Evolutionary conservation across 2,329 filamentous ascomycete species (phyloP), one percentile per base, ranked within the genome.

Genomic region (Metarhizium album): DNA sequence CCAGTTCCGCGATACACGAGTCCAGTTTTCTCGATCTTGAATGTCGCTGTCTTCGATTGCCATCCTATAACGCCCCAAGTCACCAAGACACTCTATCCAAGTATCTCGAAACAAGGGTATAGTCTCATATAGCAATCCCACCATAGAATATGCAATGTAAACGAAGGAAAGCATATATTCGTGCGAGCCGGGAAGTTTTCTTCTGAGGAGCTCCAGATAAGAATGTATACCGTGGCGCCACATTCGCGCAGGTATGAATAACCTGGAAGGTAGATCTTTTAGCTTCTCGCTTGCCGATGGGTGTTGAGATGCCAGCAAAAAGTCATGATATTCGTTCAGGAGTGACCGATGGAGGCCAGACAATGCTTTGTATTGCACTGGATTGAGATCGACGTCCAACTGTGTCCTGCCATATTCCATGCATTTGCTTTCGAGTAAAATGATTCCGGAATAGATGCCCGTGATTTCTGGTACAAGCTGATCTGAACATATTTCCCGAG

Each of bases 91-190:
- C 57, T 96, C 91, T 8, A 95, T 87, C 91, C 91, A 97, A 0
- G 87, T 95, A 52, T 93, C 86, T 48, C 86, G 79, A 57, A 95
- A 96, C 0, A 79, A 75, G 0, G 86, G 83, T 0, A 95, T 87
- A 0, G 87, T 95, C 59, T 97, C 91, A 53, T 90, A 86, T 0
- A 96, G 67, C 0, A 96, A 67, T 0, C 87, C 85, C 78, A 96
- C 88, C 81, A 95, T 94, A 2, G 85, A 86, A 56, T 96, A 97
- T 0, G 90, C 85, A 16, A 91, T 67, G 55, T 94, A 94, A 1
- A 97, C 89, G 50, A 95, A 97, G 0, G 83, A 82, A 0, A 95
- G 70, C 90, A 97, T 96, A 50, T 94, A 86, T 47, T 96, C 90
- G 1, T 90, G 69, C 1, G 86, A 90, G 0, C 74, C 75, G 0